These are phyloP conservation scores for Penicillium flavigenum DNA, from an alignment of 495 filamentous ascomycete genomes.

Conservation along the genomic window DNA sequence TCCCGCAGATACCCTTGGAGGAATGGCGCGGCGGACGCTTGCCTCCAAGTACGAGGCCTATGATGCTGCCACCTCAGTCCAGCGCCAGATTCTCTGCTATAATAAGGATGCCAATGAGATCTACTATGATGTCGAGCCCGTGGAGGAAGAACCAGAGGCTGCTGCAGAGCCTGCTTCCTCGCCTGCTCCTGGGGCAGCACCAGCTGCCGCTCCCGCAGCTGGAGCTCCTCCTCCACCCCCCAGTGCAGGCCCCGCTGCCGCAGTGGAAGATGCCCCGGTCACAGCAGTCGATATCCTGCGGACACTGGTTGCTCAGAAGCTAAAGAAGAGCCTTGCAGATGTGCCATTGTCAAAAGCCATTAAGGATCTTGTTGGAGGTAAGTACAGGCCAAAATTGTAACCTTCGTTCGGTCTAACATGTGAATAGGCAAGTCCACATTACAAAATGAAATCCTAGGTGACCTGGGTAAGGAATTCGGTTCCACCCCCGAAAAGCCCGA, in stretches of 20 bases:
- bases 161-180: slow-evolving; percentile 43
- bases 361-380: slow-evolving; percentile 97
- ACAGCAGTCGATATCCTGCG: slow-evolving; percentile 86
- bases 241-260: slow-evolving; percentile 82
- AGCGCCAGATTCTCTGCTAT: slow-evolving; percentile 97
- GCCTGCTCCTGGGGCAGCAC: slow-evolving; percentile 29
- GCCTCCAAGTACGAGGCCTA: slow-evolving; percentile 98
- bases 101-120: slow-evolving; percentile 99
- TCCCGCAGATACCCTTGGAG: slow-evolving; percentile 95
- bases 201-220: slow-evolving; percentile 51
- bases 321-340: slow-evolving; percentile 89
- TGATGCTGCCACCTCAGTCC: slow-evolving; percentile 91
- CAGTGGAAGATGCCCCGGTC: slow-evolving; percentile 82
- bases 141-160: slow-evolving; percentile 81
- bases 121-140: slow-evolving; percentile 96
- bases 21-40: slow-evolving; percentile 94
- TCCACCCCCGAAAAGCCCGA: slow-evolving; percentile 98
- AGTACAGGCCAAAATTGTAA: slow-evolving; percentile 31
- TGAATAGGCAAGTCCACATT: slow-evolving; percentile 87
- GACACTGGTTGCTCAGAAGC: slow-evolving; percentile 92
- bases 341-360: slow-evolving; percentile 95
- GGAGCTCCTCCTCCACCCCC: slow-evolving; percentile 60
- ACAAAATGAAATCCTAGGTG: slow-evolving; percentile 93
- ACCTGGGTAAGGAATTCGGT: slow-evolving; percentile 97
- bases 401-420: neutral